Percentiles rank a stretch among this genome's conserved stretches.
phyloP scores from a whole-genome alignment of 306 rosid species.

The Delonix regia region DNA sequence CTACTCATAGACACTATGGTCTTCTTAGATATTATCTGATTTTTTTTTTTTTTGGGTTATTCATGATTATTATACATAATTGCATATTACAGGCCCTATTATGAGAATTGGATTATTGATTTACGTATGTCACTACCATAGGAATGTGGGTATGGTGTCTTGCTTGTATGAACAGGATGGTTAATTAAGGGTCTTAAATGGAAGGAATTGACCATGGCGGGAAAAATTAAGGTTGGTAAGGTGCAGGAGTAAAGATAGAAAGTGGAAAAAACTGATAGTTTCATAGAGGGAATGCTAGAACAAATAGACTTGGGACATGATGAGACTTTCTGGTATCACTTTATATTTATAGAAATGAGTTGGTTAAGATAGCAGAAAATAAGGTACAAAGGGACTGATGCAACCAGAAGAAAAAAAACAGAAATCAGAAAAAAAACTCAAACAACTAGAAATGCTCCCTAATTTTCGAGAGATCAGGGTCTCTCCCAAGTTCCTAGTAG shows the following conservation, averaged over 20 bases:
- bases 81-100: not conserved
- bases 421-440: too few relatives aligned
- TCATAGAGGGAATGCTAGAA: not conserved
- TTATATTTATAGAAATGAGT: too few relatives aligned
- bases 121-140: not conserved
- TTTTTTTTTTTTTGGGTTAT: not conserved
- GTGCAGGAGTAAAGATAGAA: not conserved
- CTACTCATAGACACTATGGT: not conserved
- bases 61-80: not conserved
- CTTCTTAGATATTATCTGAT: not conserved
- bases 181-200: constrained; percentile 2
- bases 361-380: too few relatives aligned
- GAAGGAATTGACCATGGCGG: constrained; percentile 13
- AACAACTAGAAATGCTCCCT: too few relatives aligned
- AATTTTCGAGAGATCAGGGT: too few relatives aligned
- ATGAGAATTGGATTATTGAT: not conserved
- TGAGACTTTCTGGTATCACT: too few relatives aligned
- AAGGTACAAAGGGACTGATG: too few relatives aligned
- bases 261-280: not conserved
- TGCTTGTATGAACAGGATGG: constrained; percentile 10
- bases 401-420: too few relatives aligned
- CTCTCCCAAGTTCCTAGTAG: too few relatives aligned
- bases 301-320: not conserved
- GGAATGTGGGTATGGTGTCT: not conserved
- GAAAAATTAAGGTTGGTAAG: not conserved